Conservation (phyloP, 2,329 filamentous ascomycete genomes). For the Fusarium decemcellulare region DNA sequence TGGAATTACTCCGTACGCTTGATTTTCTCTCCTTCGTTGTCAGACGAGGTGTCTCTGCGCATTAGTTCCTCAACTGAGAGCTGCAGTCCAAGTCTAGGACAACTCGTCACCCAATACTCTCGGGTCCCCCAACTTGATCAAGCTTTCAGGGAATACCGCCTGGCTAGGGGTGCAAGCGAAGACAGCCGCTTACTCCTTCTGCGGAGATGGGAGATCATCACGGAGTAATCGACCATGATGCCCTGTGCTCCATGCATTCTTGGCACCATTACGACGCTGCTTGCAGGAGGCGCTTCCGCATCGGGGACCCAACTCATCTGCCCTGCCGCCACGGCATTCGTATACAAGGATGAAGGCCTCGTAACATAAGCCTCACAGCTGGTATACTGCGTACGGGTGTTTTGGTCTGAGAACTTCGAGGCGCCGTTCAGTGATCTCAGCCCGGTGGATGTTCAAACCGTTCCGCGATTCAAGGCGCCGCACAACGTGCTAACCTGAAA, state of each 20-base stretch:
- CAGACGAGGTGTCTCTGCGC: slow-evolving; percentile 21
- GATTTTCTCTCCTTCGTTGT: slow-evolving; percentile 19
- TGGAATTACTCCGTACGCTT: slow-evolving; percentile 17
- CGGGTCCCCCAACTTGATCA: slow-evolving; percentile 14
- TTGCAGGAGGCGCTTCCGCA: slow-evolving; percentile 16
- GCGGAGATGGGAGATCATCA: slow-evolving; percentile 28
- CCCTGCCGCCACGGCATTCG: slow-evolving; percentile 39
- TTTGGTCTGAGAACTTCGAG: slow-evolving; percentile 18
- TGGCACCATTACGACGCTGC: slow-evolving; percentile 13
- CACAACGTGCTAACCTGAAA: slow-evolving; percentile 18
- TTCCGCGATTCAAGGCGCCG: slow-evolving; percentile 14
- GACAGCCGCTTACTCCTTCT: slow-evolving; percentile 20
- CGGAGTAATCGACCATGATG: slow-evolving; percentile 18
- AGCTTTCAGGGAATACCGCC: slow-evolving; percentile 19
- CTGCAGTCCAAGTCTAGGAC: slow-evolving; percentile 17
- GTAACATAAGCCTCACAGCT: slow-evolving; percentile 38
- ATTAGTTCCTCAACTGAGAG: slow-evolving; percentile 18
- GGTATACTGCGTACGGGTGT: not conserved
- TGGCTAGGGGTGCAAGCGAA: slow-evolving; percentile 30
- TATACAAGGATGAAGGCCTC: slow-evolving; percentile 35
- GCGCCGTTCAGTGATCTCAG: slow-evolving; percentile 28
- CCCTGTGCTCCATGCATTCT: slow-evolving; percentile 20
- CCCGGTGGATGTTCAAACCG: slow-evolving; percentile 24
- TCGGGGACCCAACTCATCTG: slow-evolving; percentile 35
- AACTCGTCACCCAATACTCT: not conserved